phyloP scores from a whole-genome alignment of 306 rosid species.

The Heteromeles arbutifolia region DNA sequence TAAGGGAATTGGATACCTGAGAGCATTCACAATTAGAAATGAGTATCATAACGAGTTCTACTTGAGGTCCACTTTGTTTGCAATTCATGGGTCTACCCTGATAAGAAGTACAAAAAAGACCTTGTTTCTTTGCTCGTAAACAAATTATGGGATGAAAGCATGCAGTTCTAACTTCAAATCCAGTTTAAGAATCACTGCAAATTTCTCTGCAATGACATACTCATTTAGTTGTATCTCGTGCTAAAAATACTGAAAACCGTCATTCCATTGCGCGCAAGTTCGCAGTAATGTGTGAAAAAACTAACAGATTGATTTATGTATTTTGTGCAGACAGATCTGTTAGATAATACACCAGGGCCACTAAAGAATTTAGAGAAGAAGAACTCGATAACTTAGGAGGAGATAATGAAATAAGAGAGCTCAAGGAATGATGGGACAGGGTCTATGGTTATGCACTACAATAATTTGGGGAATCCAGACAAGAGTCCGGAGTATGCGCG shows the following conservation, averaged over 20 bases:
- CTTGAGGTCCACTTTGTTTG: constrained; percentile 49
- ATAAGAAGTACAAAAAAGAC: constrained; percentile 41
- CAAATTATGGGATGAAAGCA: too few relatives aligned
- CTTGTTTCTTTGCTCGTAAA: constrained; percentile 70
- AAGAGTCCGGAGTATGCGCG: constrained; percentile 39
- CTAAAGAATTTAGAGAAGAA: too few relatives aligned
- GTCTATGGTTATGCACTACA: too few relatives aligned
- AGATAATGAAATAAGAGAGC: too few relatives aligned
- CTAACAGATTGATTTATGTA: background rate
- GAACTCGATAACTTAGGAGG: too few relatives aligned
- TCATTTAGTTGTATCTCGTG: background rate
- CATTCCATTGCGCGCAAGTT: too few relatives aligned
- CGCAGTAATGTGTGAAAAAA: too few relatives aligned
- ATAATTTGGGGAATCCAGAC: constrained; percentile 59
- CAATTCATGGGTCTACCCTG: constrained; percentile 86
- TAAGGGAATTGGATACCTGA: constrained; percentile 48
- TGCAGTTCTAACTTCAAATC: background rate
- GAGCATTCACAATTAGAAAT: constrained; percentile 63
- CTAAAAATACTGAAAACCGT: background rate
- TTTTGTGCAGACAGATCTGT: too few relatives aligned
- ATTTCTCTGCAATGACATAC: background rate
- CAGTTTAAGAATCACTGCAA: background rate
- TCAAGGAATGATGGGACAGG: too few relatives aligned
- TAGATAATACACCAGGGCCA: too few relatives aligned
- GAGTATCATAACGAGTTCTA: constrained; percentile 63